Evolutionary conservation across 2,329 filamentous ascomycete genomes (phyloP), one percentile per base, ranked within the genome.

Genomic region (Incumbomyces lentus): DNA sequence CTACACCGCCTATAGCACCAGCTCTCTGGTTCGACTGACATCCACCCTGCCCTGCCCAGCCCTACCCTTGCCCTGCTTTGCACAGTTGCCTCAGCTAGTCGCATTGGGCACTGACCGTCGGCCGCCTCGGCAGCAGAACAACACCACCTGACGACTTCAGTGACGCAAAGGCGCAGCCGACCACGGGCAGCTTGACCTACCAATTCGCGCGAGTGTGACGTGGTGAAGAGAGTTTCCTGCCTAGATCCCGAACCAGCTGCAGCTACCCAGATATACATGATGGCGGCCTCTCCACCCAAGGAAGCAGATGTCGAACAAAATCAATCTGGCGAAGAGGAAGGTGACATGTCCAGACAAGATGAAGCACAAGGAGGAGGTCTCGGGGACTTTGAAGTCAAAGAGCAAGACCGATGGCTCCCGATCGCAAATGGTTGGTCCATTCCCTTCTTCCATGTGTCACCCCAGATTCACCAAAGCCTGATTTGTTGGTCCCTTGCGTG

Each of bases 351-450:
- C 63, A 73, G 73, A 59, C 68, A 70, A 49, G 64, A 69, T 50
- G 66, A 68, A 73, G 85, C 88, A 68, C 83, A 87, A 73, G 75
- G 76, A 67, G 76, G 76, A 68, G 82, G 78, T 67, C 76, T 84
- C 69, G 81, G 87, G 70, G 90, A 96, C 73, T 95, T 95, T 67
- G 90, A 96, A 72, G 90, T 96, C 70, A 96, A 96, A 77, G 92
- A 98, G 72, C 92, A 98, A 72, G 92, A 98, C 72, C 78, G 92
- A 76, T 98, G 92, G 92, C 79, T 98, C 67, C 92, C 92, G 67
- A 98, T 98, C 79, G 92, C 92, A 73, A 98, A 98, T 88, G 92
- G 92, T 98, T 79, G 79, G 92, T 92, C 16, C 69, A 57, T 53
- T 52, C 58, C 66, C 61, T 58, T 63, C 64, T 65, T 65, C 64